Base-by-base conservation (phyloP, 768 basidiomycete species). In the Tephrocybe sp. region DNA sequence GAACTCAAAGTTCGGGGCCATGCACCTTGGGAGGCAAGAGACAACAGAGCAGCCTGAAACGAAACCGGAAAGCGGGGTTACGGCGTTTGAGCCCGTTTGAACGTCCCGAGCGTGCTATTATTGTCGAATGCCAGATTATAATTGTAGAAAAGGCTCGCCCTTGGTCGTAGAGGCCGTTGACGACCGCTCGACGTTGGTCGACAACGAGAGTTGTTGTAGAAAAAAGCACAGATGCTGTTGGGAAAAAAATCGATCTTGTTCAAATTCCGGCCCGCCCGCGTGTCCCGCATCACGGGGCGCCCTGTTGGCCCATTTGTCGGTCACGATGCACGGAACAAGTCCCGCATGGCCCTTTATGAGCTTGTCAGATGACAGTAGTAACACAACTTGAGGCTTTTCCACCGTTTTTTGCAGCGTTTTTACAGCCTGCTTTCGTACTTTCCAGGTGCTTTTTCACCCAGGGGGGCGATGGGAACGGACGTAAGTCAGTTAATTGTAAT, bases 1-100 rank as follows among this genome's bases (percentile, higher is more conserved):
- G 22, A 87, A 79, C 24, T 70, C 60, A 46, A 70, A 56, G 16
- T 55, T 22, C 11, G 54, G 58, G 1, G 58, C 38, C 58, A 60
- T 60, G 15, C 35, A 35, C 34, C 44, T 43, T 37, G 26, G 18
- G 18, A 22, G 25, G 4, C 26, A 42, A 26, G 22, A 37, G 32
- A 45, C 19, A 49, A 32, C 50, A 45, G 41, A 30, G 44, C 43
- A 42, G 50, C 21, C 40, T 42, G 48, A 49, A 49, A 49, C 32
- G 47, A 24, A 35, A 41, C 30, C 22, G 15, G 38, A 48, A 41
- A 47, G 49, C 35, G 54, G 54, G 37, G 45, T 55, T 48, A 55
- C 50, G 47, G 50, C 46, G 49, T 51, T 44, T 44, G 31, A 24
- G 3, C 34, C 37, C 38, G 48, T 41, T n/a, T 35, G 31, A 37